Evolutionary conservation across 2,329 filamentous ascomycete species (phyloP).

Genomic region (Aspergillus sergii): DNA sequence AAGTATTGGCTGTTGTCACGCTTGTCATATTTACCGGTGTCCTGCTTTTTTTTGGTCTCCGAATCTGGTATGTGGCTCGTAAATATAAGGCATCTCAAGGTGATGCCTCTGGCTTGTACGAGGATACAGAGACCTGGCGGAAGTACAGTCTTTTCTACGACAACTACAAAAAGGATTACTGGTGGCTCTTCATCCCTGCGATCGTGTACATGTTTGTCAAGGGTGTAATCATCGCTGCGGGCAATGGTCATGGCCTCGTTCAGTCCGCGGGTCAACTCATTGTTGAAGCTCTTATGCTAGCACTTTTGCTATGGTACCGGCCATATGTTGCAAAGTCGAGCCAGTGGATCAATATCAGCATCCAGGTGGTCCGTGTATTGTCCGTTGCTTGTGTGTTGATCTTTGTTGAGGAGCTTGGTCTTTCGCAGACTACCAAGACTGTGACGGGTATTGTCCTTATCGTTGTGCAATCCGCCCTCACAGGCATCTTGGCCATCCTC

Average conservation of each 20-base stretch:
- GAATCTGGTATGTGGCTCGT: constrained; percentile 76
- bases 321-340: constrained; percentile 85
- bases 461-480: constrained; percentile 83
- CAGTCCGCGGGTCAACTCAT: constrained; percentile 80
- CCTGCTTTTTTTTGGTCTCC: constrained; percentile 80
- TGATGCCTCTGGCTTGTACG: constrained; percentile 72
- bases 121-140: constrained; percentile 87
- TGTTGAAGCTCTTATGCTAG: constrained; percentile 78
- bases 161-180: constrained; percentile 88
- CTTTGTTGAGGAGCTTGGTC: constrained; percentile 90
- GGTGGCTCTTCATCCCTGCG: constrained; percentile 92
- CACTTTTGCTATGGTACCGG: constrained; percentile 77
- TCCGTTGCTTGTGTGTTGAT: constrained; percentile 87
- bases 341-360: constrained; percentile 91
- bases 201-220: constrained; percentile 92
- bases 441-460: constrained; percentile 92
- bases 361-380: constrained; percentile 84
- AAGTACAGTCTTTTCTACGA: constrained; percentile 99
- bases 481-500: constrained; percentile 79
- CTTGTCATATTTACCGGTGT: constrained; percentile 78
- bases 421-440: constrained; percentile 90
- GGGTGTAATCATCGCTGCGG: constrained; percentile 81
- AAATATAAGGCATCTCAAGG: constrained; percentile 76
- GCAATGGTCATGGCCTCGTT: constrained; percentile 78
- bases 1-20: constrained; percentile 78